phyloP scores from a whole-genome alignment of 2,329 filamentous ascomycete species.

The Clonostachys byssicola region DNA sequence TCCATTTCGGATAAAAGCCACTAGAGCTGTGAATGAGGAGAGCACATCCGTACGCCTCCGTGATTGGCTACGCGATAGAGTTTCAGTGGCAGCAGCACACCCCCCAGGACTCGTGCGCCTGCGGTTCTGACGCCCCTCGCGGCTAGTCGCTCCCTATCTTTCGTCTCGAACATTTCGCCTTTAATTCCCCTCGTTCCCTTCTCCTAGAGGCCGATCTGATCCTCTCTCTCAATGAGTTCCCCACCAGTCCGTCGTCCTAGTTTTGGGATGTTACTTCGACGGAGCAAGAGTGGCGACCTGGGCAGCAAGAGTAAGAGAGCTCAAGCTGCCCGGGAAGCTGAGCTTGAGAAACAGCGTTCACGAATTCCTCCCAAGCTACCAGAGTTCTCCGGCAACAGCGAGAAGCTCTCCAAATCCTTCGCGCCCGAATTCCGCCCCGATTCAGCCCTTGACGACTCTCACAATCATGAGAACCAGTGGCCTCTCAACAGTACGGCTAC shows the following conservation, averaged over 20 bases:
- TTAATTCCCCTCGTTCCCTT: slow-evolving; percentile 10
- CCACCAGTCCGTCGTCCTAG: slow-evolving; percentile 29
- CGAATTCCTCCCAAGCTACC: slow-evolving; percentile 47
- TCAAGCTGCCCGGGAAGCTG: slow-evolving; percentile 46
- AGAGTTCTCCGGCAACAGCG: slow-evolving; percentile 43
- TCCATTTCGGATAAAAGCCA: no score
- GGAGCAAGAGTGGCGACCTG: slow-evolving; percentile 64
- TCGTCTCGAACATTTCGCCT: slow-evolving; percentile 5
- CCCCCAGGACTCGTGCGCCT: no score
- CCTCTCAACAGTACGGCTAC: slow-evolving; percentile 13
- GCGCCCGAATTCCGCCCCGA: slow-evolving; percentile 57
- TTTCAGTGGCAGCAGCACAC: no score
- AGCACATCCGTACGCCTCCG: no score
- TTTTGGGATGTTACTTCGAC: slow-evolving; percentile 59
- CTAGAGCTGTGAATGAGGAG: no score
- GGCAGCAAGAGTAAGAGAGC: slow-evolving; percentile 57
- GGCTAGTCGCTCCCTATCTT: background rate
- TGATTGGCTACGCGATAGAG: no score
- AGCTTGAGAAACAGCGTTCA: slow-evolving; percentile 45
- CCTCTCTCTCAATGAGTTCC: background rate
- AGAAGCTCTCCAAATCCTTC: slow-evolving; percentile 39
- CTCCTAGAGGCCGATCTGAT: slow-evolving; percentile 18
- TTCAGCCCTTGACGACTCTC: slow-evolving; percentile 29
- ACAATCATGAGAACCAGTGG: slow-evolving; percentile 15
- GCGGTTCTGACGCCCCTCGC: no score